Evolutionary conservation across 257 asterid species (phyloP), one percentile per base, ranked within the genome.

Genomic region (Solanum neorickii): DNA sequence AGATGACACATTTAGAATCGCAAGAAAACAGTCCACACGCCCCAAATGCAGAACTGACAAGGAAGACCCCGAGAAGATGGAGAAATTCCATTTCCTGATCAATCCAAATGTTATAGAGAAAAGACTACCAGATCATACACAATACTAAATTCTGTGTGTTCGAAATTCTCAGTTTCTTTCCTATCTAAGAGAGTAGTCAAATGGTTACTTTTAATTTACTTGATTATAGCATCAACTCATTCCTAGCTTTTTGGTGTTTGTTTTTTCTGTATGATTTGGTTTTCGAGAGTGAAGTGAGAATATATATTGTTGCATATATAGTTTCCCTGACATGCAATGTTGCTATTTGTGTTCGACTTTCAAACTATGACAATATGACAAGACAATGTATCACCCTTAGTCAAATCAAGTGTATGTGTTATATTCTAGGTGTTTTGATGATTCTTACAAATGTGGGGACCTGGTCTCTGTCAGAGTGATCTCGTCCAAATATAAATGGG

Each of bases 71-170:
- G 3, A 92, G 98, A 83, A 94, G 97, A 88, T 96, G 98, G 98
- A 96, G 98, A 91, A 96, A 96, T 87, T 96, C 98, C 56, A 93
- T 94, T 89, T 96, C 98, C 37, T 94, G 92, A 66, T 66, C 35
- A 95, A 59, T 87, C 86, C 68, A 66, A 87, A 76, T 78, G 41
- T 27, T 16, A 25, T 15, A 46, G 65, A 44, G 41, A 78, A 77
- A 44, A 46, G 84, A 46, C 65, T 46, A 44, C 84, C 39, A 27
- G 39, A 27, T 78, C 3, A 37, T 37, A 37, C 41, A 78, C 31
- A 46, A 8, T 25, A 25, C 35, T 16, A 10, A 78, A 13, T 25
- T n/a, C 37, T 31, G 21, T 31, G 16, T 49, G 23, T 25, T 69
- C 70, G 42, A 29, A 59, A 37, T 46, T 35, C 73, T 65, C 49